Evolutionary conservation across 176 grass and related monocot genomes (phyloP).

Genomic region (Carex pumila): DNA sequence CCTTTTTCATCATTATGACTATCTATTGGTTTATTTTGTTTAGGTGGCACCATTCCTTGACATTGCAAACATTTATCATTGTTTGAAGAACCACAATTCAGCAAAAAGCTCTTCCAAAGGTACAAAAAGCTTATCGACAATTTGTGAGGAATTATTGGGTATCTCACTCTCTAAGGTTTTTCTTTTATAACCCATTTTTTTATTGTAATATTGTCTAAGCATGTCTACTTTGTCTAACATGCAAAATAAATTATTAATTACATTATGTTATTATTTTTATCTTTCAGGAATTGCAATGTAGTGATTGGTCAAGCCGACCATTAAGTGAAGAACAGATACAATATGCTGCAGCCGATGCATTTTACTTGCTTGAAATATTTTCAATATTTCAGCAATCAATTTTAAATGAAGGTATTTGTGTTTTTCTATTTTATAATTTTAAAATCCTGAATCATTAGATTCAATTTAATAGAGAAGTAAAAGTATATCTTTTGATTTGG

Average conservation of each 20-base stretch:
- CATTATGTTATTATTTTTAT: slow-evolving; percentile 11
- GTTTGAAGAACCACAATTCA: slow-evolving; percentile 44
- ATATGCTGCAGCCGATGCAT: slow-evolving; percentile 97
- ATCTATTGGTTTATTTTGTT: slow-evolving; percentile 10
- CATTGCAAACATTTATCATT: slow-evolving; percentile 67
- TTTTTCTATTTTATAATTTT: background rate
- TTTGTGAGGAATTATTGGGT: slow-evolving; percentile 66
- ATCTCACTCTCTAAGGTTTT: slow-evolving; percentile 86
- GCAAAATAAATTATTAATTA: background rate
- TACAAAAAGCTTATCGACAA: slow-evolving; percentile 85
- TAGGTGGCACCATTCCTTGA: slow-evolving; percentile 93
- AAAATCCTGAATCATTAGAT: background rate
- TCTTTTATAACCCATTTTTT: background rate
- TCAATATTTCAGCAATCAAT: slow-evolving; percentile 47
- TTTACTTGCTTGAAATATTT: slow-evolving; percentile 90
- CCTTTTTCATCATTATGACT: slow-evolving; percentile 3
- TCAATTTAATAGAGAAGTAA: background rate
- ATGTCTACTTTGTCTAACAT: background rate
- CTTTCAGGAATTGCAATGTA: slow-evolving; percentile 89
- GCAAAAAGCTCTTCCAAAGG: slow-evolving; percentile 61
- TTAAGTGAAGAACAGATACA: slow-evolving; percentile 78
- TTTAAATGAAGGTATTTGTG: slow-evolving; percentile 40
- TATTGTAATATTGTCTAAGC: slow-evolving; percentile 1
- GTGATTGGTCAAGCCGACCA: slow-evolving; percentile 86
- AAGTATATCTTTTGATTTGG: background rate